A percentile compares a stretch with the other conserved stretches of the same genome.
These are phyloP conservation scores for Globisporangium paddicum DNA, from an alignment of 352 stramenopile genomes.

Conservation along the genomic window DNA sequence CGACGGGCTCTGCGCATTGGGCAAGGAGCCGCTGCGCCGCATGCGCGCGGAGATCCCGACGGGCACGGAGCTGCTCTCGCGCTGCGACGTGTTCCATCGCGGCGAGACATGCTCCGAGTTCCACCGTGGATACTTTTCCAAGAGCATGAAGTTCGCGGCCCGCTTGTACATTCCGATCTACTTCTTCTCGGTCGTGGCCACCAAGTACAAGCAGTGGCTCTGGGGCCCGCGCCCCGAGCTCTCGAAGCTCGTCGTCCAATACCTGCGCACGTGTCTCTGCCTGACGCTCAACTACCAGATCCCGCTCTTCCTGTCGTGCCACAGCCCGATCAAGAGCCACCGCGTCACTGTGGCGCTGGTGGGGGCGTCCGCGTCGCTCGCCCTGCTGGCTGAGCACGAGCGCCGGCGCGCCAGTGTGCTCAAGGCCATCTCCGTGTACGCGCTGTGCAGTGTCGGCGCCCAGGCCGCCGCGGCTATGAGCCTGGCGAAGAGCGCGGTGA, in stretches of 20 bases:
- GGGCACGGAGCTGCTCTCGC: conserved; percentile 26
- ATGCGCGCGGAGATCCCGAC: conserved; percentile 60
- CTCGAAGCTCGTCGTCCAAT: conserved; percentile 28
- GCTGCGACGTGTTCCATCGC: conserved; percentile 60
- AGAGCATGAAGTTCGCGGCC: conserved; percentile 35
- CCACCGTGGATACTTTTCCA: conserved; percentile 32
- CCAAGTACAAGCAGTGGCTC: conserved; percentile 62
- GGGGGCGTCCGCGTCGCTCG: conserved; percentile 36
- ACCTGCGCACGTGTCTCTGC: conserved; percentile 49
- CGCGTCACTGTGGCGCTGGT: conserved; percentile 27
- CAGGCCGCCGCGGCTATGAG: conserved; percentile 18
- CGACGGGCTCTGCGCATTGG: conserved; percentile 43
- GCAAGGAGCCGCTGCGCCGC: conserved; percentile 23
- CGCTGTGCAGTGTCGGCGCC: conserved; percentile 29
- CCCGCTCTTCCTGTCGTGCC: conserved; percentile 46
- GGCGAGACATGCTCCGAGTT: conserved; percentile 38
- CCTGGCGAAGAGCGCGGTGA: conserved; percentile 13
- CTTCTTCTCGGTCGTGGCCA: conserved; percentile 37
- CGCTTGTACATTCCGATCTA: conserved; percentile 68
- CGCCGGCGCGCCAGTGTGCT: conserved; percentile 48
- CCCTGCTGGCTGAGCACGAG: conserved; percentile 43
- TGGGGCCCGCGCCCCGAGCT: conserved; percentile 43
- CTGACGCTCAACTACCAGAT: conserved; percentile 63
- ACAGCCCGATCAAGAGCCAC: conserved; percentile 30
- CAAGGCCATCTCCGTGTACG: conserved; percentile 56